These are phyloP conservation scores for Suillus spraguei DNA, from an alignment of 768 basidiomycete species.

Conservation along the genomic window DNA sequence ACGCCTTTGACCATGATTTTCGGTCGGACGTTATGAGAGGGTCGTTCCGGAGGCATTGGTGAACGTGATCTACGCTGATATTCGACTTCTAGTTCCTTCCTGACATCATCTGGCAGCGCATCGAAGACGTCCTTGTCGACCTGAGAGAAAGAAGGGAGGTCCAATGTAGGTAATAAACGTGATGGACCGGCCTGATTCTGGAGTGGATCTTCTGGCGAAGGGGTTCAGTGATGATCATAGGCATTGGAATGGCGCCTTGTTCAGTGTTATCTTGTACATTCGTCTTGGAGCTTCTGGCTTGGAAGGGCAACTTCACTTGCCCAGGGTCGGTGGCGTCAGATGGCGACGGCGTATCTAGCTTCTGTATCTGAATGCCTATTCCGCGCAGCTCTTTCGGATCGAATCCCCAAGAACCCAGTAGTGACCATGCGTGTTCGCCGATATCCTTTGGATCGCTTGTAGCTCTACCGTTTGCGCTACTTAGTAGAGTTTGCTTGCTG, in stretches of 20 bases:
- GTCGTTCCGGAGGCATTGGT: conserved; percentile 36
- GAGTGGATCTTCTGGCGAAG: conserved; percentile 34
- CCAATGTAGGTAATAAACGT: conserved; percentile 27
- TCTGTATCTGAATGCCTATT: conserved; percentile 88
- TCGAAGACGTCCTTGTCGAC: conserved; percentile 71
- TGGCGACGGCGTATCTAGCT: conserved; percentile 63
- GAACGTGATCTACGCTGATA: conserved; percentile 64
- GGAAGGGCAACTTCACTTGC: conserved; percentile 68
- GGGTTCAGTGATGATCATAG: conserved; percentile 34
- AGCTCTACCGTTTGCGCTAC: conserved; percentile 61
- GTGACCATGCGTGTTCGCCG: conserved; percentile 73
- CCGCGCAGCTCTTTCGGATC: conserved; percentile 90
- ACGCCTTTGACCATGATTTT: conserved; percentile 35
- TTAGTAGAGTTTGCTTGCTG: conserved; percentile 70
- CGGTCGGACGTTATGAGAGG: conserved; percentile 8
- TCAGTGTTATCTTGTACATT: conserved; percentile 2
- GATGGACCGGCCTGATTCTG: conserved; percentile 3
- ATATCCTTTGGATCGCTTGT: conserved; percentile 76
- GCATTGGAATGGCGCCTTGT: conserved; percentile 10
- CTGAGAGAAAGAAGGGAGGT: conserved; percentile 75
- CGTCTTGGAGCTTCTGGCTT: conserved; percentile 16
- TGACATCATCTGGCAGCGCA: conserved; percentile 70
- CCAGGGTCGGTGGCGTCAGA: conserved; percentile 41
- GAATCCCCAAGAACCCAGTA: conserved; percentile 73
- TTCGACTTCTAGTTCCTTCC: conserved; percentile 66